Base-by-base conservation (phyloP, 108 stramenopile genomes). In the Epithemia pelagica region DNA sequence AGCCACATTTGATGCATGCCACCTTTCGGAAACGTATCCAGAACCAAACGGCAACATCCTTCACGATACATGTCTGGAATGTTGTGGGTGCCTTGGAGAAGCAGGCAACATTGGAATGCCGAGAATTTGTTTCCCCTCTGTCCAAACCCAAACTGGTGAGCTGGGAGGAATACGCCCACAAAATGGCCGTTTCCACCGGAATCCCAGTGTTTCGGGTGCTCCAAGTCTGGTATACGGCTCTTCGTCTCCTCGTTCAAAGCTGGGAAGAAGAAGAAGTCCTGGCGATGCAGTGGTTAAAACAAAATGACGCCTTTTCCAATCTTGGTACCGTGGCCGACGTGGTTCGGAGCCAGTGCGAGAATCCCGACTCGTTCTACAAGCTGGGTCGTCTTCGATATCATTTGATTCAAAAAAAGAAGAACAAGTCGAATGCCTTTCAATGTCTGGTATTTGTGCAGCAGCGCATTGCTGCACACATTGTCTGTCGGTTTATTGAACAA, bases 221-320 rank as follows among this genome's bases (percentile, higher is more conserved):
- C 22, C 74, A 78, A 61, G 52, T 63, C 18, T 78, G 78, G 78
- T 78, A 78, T 62, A 71, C 75, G 27, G 78, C 78, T 24, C 54
- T 78, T 37, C 53, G 78, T 29, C 54, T 78, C 31, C 31, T 75
- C 32, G 74, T 75, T 18, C 70, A 71, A 67, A 75, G 58, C 18
- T 78, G 78, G 78, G 78, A 78, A 57, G 78, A 78, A 62, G 78
- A 78, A 5, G 74, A 75, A 60, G 61, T 57, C 22, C 64, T 78
- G 0, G 66, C 63, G 1, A 46, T 71, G 23, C 70, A 72, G n/a
- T 78, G 78, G 78, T 37, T 78, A 32, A 70, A 73, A 73, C 0
- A 67, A 68, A 52, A 52, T 20, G 52, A 52, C 52, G 52, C 52
- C 20, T 20, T 52, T 20, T 15, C 52, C 20, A 52, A 52, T 52